A percentile compares a stretch with the other conserved stretches of the same genome.
These are phyloP conservation scores for Aureobasidium musti DNA, from an alignment of 2,329 filamentous ascomycete genomes.

Conservation along the genomic window DNA sequence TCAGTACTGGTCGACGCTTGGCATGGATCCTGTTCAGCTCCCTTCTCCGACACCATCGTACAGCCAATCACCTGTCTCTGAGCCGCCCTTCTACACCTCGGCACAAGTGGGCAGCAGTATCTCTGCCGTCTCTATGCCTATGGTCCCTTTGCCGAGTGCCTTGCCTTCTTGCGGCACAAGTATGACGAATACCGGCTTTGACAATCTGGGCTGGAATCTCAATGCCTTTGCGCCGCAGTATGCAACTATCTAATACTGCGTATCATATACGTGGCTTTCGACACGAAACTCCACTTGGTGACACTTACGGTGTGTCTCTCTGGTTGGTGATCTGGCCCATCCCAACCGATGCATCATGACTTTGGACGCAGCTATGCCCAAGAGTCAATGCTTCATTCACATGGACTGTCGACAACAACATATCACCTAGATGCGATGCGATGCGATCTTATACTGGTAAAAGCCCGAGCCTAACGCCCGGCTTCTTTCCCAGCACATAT, in stretches of 20 bases:
- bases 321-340: conserved; percentile 47
- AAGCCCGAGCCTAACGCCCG: not conserved
- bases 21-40: conserved; percentile 68
- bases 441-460: conserved; percentile 24
- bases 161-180: conserved; percentile 76
- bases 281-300: not conserved
- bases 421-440: conserved; percentile 26
- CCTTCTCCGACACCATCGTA: conserved; percentile 78
- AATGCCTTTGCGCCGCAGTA: conserved; percentile 75
- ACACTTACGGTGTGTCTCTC: conserved; percentile 19
- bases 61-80: conserved; percentile 71
- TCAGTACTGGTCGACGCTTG: conserved; percentile 77
- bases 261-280: conserved; percentile 18
- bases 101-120: conserved; percentile 74
- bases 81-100: conserved; percentile 71
- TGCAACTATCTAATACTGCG: conserved; percentile 73
- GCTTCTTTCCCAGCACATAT: conserved; percentile 13
- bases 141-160: conserved; percentile 83
- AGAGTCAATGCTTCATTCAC: conserved; percentile 45
- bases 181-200: conserved; percentile 61
- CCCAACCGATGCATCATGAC: conserved; percentile 38
- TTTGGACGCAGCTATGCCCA: conserved; percentile 34
- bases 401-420: conserved; percentile 6
- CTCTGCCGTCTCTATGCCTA: conserved; percentile 70
- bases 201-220: conserved; percentile 82